These are phyloP conservation scores for Groenewaldozyma tartarivorans DNA, from an alignment of 805 yeast species.

Conservation along the genomic window DNA sequence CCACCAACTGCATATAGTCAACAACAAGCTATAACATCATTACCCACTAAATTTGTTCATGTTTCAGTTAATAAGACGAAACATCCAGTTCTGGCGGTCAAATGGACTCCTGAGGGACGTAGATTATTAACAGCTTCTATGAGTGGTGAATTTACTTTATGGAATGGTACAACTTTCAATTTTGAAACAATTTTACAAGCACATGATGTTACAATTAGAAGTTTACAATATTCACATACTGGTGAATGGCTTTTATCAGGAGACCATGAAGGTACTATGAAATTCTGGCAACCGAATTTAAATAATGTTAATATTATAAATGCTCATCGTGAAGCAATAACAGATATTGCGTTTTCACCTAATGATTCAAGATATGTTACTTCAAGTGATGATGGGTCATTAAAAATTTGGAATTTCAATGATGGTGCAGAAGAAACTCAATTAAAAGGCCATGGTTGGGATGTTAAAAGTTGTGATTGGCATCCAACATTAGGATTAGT, in stretches of 20 bases:
- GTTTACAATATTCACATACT: conserved; percentile 72
- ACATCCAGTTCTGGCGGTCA: conserved; percentile 82
- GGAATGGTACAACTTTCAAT: conserved; percentile 94
- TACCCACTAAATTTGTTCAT: conserved; percentile 75
- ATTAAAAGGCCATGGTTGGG: conserved; percentile 95
- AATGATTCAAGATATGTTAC: conserved; percentile 88
- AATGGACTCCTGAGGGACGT: conserved; percentile 96
- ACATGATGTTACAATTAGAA: conserved; percentile 81
- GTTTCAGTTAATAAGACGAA: conserved; percentile 83
- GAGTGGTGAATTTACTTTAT: conserved; percentile 90
- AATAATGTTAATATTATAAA: conserved; percentile 68
- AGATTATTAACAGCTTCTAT: conserved; percentile 81
- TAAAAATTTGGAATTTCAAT: conserved; percentile 92
- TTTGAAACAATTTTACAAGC: conserved; percentile 98
- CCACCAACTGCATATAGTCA: conserved; percentile 54
- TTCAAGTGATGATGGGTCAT: conserved; percentile 81
- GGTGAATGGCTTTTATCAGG: conserved; percentile 95
- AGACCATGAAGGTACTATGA: conserved; percentile 83
- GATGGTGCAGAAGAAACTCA: conserved; percentile 75
- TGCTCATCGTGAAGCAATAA: conserved; percentile 71
- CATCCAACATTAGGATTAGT: conserved; percentile 80
- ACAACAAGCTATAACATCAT: conserved; percentile 44
- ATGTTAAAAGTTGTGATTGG: conserved; percentile 96
- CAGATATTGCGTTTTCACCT: conserved; percentile 85
- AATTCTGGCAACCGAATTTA: conserved; percentile 97